phyloP scores from a whole-genome alignment of 148 eudicot species.

The Amaranthus hypochondriacus region DNA sequence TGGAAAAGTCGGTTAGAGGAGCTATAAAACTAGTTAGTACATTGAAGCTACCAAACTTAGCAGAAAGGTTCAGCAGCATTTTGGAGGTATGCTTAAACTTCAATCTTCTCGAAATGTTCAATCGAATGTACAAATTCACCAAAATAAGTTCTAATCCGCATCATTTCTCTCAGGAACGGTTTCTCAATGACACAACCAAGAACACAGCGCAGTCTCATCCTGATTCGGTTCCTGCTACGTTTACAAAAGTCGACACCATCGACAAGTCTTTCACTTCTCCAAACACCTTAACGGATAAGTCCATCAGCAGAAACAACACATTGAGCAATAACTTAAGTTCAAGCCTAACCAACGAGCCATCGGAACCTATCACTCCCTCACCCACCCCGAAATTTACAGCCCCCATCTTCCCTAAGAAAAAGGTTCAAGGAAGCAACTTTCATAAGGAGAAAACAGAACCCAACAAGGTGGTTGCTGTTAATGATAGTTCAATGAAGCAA shows the following conservation, averaged over 20 bases:
- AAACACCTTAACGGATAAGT: conserved; percentile 20
- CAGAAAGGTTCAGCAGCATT: conserved; percentile 78
- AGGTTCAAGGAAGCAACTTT: conserved; percentile 27
- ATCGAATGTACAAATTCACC: not conserved
- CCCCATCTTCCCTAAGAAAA: conserved; percentile 47
- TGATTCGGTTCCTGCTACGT: conserved; percentile 19
- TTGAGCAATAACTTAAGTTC: conserved; percentile 30
- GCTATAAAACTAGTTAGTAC: conserved; percentile 92
- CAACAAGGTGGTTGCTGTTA: conserved; percentile 18
- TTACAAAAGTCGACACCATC: conserved; percentile 16
- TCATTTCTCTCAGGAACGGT: conserved; percentile 53
- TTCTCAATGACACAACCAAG: conserved; percentile 43
- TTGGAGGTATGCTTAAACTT: conserved; percentile 53
- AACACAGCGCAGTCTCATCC: conserved; percentile 21
- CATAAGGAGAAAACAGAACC: conserved; percentile 31
- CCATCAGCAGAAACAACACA: conserved; percentile 18
- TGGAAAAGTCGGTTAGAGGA: conserved; percentile 86
- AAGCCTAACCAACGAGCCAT: conserved; percentile 32
- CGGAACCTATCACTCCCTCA: conserved; percentile 42
- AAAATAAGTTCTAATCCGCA: not conserved
- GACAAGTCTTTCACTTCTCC: conserved; percentile 19
- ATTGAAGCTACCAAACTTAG: conserved; percentile 84
- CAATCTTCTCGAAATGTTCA: not conserved
- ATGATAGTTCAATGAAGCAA: conserved; percentile 27
- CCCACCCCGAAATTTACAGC: conserved; percentile 36